phyloP scores from a whole-genome alignment of 2,329 filamentous ascomycete species.

The Sclerotiophoma versabilis region DNA sequence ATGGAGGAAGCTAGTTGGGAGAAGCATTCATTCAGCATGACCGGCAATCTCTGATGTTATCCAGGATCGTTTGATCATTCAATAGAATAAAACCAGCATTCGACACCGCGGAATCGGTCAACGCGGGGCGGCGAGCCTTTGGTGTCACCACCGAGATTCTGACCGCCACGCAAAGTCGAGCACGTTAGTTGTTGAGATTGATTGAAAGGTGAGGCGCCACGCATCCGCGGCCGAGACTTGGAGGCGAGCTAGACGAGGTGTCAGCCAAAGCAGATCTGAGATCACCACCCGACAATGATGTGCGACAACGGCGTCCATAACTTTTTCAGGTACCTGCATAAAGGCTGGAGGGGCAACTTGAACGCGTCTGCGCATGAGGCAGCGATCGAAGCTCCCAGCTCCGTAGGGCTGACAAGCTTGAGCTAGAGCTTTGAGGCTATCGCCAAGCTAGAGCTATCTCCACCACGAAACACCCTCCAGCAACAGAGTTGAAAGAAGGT shows the following conservation, averaged over 20 bases:
- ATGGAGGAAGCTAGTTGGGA: slow-evolving; percentile 20
- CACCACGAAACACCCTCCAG: slow-evolving; percentile 1
- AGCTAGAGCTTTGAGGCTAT: slow-evolving; percentile 16
- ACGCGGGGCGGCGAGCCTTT: slow-evolving; percentile 32
- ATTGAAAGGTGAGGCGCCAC: slow-evolving; percentile 23
- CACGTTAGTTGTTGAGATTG: slow-evolving; percentile 21
- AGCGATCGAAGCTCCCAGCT: slow-evolving; percentile 16
- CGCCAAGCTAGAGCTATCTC: slow-evolving; percentile 2
- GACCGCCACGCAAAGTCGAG: slow-evolving; percentile 34
- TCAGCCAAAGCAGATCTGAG: slow-evolving; percentile 27
- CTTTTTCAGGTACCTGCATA: slow-evolving; percentile 41
- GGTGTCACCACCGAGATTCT: slow-evolving; percentile 38
- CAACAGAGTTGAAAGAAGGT: background rate
- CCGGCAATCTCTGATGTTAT: slow-evolving; percentile 18
- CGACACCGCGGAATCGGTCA: slow-evolving; percentile 26
- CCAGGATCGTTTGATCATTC: slow-evolving; percentile 33
- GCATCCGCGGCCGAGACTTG: slow-evolving; percentile 44
- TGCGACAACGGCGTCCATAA: slow-evolving; percentile 27
- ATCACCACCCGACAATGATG: slow-evolving; percentile 33
- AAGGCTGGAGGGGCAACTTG: slow-evolving; percentile 1
- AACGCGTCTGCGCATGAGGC: slow-evolving; percentile 7
- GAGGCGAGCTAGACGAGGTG: slow-evolving; percentile 22
- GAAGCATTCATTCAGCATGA: slow-evolving; percentile 27
- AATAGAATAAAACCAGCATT: slow-evolving; percentile 29
- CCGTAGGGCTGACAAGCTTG: slow-evolving; percentile 27